Percentiles rank a stretch among this genome's conserved stretches.
Evolutionary conservation across 2,329 filamentous ascomycete genomes (phyloP).

Genomic region (Cadophora sp.): DNA sequence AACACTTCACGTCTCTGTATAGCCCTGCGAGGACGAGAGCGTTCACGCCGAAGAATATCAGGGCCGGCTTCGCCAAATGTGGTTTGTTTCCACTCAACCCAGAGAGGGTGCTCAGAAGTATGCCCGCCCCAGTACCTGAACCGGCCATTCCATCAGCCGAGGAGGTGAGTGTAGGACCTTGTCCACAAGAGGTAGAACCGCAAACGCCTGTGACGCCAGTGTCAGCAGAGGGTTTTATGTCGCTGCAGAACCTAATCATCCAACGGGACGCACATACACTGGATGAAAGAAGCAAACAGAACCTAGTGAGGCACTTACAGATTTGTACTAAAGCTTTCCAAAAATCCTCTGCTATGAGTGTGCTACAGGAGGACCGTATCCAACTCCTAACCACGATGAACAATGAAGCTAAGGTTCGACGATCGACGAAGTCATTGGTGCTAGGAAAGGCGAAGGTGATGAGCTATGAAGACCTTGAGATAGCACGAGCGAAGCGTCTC

Average conservation of each 20-base stretch:
- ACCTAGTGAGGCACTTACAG: constrained; percentile 36
- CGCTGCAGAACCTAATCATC: constrained; percentile 34
- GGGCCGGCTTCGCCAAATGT: constrained; percentile 34
- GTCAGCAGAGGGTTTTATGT: constrained; percentile 31
- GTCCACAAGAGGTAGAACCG: constrained; percentile 22
- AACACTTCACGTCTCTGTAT: constrained; percentile 34
- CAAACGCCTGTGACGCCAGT: constrained; percentile 26
- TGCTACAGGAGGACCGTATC: constrained; percentile 43
- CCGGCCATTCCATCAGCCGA: constrained; percentile 11
- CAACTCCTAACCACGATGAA: constrained; percentile 28
- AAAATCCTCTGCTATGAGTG: constrained; percentile 36
- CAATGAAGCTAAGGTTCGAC: constrained; percentile 31
- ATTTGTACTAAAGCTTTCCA: constrained; percentile 38
- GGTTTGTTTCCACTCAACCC: constrained; percentile 29
- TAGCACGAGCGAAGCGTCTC: constrained; percentile 24
- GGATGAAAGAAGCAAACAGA: constrained; percentile 31
- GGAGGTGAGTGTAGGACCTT: constrained; percentile 16
- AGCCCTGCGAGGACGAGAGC: constrained; percentile 30
- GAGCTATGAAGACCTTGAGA: constrained; percentile 44
- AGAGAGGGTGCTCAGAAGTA: constrained; percentile 27
- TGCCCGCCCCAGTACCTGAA: constrained; percentile 13
- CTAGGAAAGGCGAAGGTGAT: constrained; percentile 33
- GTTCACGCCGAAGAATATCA: constrained; percentile 41
- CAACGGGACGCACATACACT: constrained; percentile 33
- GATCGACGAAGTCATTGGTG: constrained; percentile 29